Conservation (phyloP, 805 yeast species). For the Wickerhamiella nectarea region DNA sequence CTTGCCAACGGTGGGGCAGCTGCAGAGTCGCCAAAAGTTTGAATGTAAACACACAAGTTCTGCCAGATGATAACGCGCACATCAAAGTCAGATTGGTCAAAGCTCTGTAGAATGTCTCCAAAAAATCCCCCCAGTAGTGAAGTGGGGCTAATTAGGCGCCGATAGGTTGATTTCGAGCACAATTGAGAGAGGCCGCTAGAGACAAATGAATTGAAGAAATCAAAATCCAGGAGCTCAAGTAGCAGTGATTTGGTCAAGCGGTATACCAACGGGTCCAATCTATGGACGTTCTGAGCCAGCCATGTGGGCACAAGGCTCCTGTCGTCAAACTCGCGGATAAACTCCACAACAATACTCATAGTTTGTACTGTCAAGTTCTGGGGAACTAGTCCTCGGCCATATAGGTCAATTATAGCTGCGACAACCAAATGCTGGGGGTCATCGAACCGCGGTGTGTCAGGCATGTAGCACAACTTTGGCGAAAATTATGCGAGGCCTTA, state of each 20-base stretch:
- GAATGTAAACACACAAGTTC: neutral
- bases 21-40: neutral
- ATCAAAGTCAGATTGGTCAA: neutral
- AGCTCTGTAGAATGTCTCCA: neutral
- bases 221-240: neutral
- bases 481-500: too few relatives aligned
- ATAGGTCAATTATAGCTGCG: neutral
- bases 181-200: neutral
- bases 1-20: too few relatives aligned
- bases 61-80: neutral
- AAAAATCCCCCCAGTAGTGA: conserved; percentile 6
- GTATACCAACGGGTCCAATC: neutral
- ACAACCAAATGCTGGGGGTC: conserved; percentile 4
- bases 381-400: neutral
- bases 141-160: neutral
- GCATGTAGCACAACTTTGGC: neutral
- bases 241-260: neutral
- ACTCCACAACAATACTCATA: conserved; percentile 1
- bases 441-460: conserved; percentile 1
- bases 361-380: neutral
- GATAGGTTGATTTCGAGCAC: neutral
- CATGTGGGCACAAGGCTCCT: neutral
- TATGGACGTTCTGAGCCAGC: neutral
- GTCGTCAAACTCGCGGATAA: neutral
- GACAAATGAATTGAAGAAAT: neutral